Conservation (phyloP, 169 alveolate genomes). For the Cryptosporidium muris region DNA sequence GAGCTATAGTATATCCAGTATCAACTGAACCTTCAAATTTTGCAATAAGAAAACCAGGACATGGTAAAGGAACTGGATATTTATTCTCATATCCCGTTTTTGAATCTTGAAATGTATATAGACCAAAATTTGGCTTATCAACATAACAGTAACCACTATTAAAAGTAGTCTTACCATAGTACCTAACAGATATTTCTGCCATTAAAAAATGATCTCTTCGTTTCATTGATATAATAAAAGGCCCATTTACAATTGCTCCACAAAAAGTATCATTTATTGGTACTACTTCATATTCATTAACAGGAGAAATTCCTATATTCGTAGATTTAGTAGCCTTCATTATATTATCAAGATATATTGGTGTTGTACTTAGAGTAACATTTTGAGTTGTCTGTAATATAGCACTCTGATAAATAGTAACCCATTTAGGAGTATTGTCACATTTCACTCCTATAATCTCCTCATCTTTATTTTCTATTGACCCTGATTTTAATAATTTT, state of each 20-base stretch:
- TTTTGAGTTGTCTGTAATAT: neutral
- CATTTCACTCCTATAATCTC: neutral
- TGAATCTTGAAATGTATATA: neutral
- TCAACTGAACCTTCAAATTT: neutral
- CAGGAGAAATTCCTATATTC: neutral
- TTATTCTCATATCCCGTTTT: neutral
- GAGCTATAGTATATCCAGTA: neutral
- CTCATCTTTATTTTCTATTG: neutral
- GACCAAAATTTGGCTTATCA: constrained; percentile 1
- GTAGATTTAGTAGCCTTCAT: neutral
- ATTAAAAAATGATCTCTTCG: neutral
- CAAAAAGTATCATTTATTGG: constrained; percentile 5
- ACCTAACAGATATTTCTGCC: neutral
- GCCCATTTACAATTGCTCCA: constrained; percentile 21
- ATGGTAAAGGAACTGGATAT: constrained; percentile 11
- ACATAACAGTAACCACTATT: neutral
- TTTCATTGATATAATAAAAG: constrained; percentile 7
- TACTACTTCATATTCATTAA: neutral
- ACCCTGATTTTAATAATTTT: neutral
- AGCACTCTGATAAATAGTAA: neutral
- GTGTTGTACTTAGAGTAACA: constrained; percentile 1
- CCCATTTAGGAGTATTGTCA: constrained; percentile 6
- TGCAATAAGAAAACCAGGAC: constrained; percentile 9
- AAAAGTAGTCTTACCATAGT: neutral
- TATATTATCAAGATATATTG: constrained; percentile 5